phyloP scores from a whole-genome alignment of 805 yeast genomes.

The Tetrapisispora nanseiensis region DNA sequence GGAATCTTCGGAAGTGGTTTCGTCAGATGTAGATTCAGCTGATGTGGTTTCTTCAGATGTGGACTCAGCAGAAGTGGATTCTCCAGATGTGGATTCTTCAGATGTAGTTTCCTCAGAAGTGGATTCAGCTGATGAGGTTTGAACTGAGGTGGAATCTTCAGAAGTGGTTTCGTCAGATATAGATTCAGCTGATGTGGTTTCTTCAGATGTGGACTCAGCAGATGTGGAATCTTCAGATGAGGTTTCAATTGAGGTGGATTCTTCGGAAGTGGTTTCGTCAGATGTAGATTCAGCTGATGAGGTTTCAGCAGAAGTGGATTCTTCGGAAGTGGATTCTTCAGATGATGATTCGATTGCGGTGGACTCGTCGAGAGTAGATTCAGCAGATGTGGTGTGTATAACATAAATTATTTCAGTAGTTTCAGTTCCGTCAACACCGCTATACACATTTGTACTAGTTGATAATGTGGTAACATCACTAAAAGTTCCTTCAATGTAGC shows the following conservation, averaged over 20 bases:
- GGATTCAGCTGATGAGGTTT: background rate
- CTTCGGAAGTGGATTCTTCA: background rate
- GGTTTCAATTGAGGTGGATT: background rate
- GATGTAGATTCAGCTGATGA: background rate
- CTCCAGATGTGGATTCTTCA: background rate
- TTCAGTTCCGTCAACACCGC: slow-evolving; percentile 1
- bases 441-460: background rate
- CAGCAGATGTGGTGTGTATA: background rate
- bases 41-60: too few relatives aligned
- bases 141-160: background rate
- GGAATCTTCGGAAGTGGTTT: too few relatives aligned
- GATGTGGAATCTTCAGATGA: background rate
- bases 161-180: background rate
- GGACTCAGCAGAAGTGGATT: background rate
- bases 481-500: background rate
- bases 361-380: background rate
- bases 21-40: too few relatives aligned
- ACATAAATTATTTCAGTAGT: slow-evolving; percentile 1
- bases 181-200: background rate
- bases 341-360: background rate
- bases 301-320: background rate
- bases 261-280: background rate
- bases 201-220: background rate
- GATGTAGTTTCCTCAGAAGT: background rate
- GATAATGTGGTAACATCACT: background rate